phyloP scores from a whole-genome alignment of 192 early-diverging fungal genomes.

The Backusella tuberculispora region DNA sequence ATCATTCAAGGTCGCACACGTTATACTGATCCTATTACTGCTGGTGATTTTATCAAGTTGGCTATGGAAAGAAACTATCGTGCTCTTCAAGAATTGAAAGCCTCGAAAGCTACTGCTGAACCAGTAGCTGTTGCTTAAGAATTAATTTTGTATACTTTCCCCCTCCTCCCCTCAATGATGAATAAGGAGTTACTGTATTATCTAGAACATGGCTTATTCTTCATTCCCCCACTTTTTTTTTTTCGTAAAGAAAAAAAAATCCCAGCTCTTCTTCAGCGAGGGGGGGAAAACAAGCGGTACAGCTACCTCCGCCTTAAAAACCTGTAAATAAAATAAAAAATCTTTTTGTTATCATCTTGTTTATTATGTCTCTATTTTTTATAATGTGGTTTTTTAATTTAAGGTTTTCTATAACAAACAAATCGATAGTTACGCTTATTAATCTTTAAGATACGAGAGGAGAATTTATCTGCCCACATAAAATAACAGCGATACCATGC shows the following conservation, averaged over 20 bases:
- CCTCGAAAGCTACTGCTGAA: not conserved
- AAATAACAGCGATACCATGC: too few species aligned
- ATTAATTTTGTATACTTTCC: not conserved
- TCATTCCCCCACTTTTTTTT: not conserved
- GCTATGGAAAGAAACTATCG: constrained; percentile 39
- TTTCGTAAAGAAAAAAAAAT: not conserved
- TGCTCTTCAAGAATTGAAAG: constrained; percentile 2
- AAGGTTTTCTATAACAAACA: not conserved
- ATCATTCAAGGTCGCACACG: constrained; percentile 38
- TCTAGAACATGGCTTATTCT: constrained; percentile 21
- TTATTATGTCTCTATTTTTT: not conserved
- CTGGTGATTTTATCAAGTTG: constrained; percentile 31
- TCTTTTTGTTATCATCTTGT: not conserved
- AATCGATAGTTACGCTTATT: too few species aligned
- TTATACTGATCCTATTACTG: constrained; percentile 33
- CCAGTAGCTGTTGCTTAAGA: not conserved
- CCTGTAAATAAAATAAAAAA: constrained; percentile 4
- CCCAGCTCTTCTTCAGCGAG: not conserved
- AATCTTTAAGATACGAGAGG: too few species aligned
- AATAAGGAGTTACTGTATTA: constrained; percentile 23
- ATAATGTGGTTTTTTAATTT: not conserved
- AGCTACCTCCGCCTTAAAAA: constrained; percentile 6
- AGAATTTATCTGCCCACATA: too few species aligned
- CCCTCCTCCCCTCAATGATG: not conserved
- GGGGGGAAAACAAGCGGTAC: not conserved